Evolutionary conservation across 352 stramenopile genomes (phyloP).

Genomic region (Pythium scleroteichum): DNA sequence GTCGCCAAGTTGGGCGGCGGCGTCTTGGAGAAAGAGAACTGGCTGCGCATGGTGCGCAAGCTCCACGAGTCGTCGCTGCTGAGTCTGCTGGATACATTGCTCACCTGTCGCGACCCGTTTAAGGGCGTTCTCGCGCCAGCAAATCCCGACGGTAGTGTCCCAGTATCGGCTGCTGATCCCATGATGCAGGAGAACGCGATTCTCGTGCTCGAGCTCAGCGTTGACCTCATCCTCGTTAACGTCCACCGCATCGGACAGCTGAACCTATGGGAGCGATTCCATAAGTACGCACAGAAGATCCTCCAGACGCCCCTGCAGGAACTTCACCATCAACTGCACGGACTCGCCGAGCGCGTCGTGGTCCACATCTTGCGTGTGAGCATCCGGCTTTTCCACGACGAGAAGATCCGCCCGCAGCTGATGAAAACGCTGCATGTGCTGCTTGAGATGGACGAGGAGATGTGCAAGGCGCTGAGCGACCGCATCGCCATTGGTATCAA

Average conservation of each 20-base stretch:
- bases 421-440: conserved; percentile 79
- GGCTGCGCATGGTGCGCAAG: conserved; percentile 80
- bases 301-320: conserved; percentile 74
- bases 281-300: conserved; percentile 76
- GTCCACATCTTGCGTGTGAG: conserved; percentile 86
- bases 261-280: conserved; percentile 79
- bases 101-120: conserved; percentile 75
- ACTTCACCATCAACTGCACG: conserved; percentile 75
- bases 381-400: conserved; percentile 86
- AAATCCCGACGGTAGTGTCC: conserved; percentile 19
- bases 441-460: conserved; percentile 75
- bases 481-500: conserved; percentile 79
- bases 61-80: conserved; percentile 63
- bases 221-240: conserved; percentile 86
- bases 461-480: conserved; percentile 81
- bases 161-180: conserved; percentile 42
- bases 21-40: conserved; percentile 85
- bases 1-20: conserved; percentile 71
- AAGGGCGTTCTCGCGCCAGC: conserved; percentile 71
- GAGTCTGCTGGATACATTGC: conserved; percentile 71
- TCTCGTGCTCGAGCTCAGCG: conserved; percentile 80
- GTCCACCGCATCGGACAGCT: conserved; percentile 72
- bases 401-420: conserved; percentile 76
- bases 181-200: conserved; percentile 91
- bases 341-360: conserved; percentile 80